These are phyloP conservation scores for Starmerella khaoyaiensis DNA, from an alignment of 805 yeast genomes.

Conservation along the genomic window DNA sequence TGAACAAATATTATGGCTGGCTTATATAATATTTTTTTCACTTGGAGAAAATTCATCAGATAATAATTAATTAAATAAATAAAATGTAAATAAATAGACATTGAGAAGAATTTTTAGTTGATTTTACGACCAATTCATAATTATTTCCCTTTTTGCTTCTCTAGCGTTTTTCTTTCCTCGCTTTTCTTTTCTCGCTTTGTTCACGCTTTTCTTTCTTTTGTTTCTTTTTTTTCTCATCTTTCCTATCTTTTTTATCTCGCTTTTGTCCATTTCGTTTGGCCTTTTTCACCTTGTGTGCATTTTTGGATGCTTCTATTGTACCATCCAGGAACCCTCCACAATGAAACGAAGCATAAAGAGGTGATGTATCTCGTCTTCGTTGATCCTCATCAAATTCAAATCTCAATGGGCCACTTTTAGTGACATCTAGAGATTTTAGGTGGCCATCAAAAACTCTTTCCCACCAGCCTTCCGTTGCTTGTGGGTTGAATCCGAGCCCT, in stretches of 20 bases:
- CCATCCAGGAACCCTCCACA: conserved; percentile 77
- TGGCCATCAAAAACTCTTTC: conserved; percentile 91
- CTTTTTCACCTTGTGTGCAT: conserved; percentile 1
- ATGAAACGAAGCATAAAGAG: conserved; percentile 75
- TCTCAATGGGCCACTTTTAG: conserved; percentile 29
- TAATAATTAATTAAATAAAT: conserved; percentile 1
- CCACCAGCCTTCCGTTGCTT: conserved; percentile 92
- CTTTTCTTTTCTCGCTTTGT: background rate
- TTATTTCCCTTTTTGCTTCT: conserved; percentile 1
- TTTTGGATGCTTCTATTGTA: conserved; percentile 29
- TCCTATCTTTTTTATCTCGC: conserved; percentile 4
- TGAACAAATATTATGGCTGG: background rate
- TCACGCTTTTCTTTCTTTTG: background rate
- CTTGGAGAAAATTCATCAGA: background rate
- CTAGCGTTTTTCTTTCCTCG: background rate
- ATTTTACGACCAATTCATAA: background rate
- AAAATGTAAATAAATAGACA: background rate
- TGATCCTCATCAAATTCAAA: conserved; percentile 42
- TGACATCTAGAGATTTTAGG: conserved; percentile 59
- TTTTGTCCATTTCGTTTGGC: background rate
- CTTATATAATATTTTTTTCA: conserved; percentile 7
- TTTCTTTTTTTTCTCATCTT: conserved; percentile 2
- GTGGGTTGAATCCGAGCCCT: conserved; percentile 69
- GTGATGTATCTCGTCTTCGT: conserved; percentile 35
- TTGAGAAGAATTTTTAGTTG: background rate